phyloP scores from a whole-genome alignment of 202 grass and related monocot species.

The Panicum hallii region DNA sequence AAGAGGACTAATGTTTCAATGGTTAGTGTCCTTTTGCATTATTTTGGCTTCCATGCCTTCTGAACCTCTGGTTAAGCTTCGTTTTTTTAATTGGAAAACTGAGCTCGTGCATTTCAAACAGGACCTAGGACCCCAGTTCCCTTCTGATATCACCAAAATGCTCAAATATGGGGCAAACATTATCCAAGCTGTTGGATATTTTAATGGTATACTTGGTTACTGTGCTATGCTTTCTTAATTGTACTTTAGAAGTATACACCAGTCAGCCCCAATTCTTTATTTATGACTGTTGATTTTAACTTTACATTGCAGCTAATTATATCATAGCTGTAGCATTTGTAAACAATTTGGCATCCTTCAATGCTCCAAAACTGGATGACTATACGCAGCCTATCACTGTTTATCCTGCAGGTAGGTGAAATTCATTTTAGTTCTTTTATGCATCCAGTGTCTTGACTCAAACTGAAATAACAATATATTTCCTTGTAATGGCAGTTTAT shows the following conservation, averaged over 20 bases:
- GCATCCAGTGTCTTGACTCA: constrained; percentile 13
- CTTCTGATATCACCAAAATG: constrained; percentile 97
- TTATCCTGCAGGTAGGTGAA: constrained; percentile 68
- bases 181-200: constrained; percentile 90
- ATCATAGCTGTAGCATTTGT: constrained; percentile 79
- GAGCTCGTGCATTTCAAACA: constrained; percentile 38
- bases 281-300: constrained; percentile 30
- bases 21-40: constrained; percentile 56
- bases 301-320: constrained; percentile 74
- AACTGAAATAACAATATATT: not conserved
- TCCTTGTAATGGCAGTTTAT: constrained; percentile 5
- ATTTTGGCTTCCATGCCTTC: constrained; percentile 33
- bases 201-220: constrained; percentile 64
- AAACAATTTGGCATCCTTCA: constrained; percentile 44
- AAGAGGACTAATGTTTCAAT: constrained; percentile 85
- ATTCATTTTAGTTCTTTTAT: constrained; percentile 25
- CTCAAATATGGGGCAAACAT: constrained; percentile 98
- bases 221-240: constrained; percentile 7
- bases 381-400: constrained; percentile 60
- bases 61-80: constrained; percentile 32
- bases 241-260: constrained; percentile 26
- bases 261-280: constrained; percentile 1
- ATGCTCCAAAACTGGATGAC: constrained; percentile 61
- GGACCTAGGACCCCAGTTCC: constrained; percentile 90
- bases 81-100: constrained; percentile 18